A percentile compares a stretch with the other conserved stretches of the same genome.
Conservation (phyloP, 2,329 filamentous ascomycete species). For the Helminthosporium solani region DNA sequence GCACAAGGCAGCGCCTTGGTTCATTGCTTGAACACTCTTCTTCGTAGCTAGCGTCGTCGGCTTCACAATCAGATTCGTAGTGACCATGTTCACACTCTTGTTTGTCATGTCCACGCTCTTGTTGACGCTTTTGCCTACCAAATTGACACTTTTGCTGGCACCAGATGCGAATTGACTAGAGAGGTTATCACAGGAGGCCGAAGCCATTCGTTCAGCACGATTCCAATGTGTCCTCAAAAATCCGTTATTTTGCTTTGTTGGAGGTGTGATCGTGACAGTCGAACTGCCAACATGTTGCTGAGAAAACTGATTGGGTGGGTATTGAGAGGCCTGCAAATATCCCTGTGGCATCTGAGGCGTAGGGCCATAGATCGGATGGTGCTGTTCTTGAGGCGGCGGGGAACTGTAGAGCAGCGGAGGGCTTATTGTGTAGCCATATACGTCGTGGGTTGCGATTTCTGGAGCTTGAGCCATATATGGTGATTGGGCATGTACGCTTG, state of each 20-base stretch:
- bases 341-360: conserved; percentile 19
- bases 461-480: background rate
- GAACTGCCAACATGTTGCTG: conserved; percentile 23
- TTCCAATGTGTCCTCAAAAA: conserved; percentile 31
- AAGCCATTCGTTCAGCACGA: conserved; percentile 30
- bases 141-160: conserved; percentile 21
- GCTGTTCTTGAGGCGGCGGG: conserved; percentile 2
- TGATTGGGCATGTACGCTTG: conserved; percentile 14
- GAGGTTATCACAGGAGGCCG: conserved; percentile 32
- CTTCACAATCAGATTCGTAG: conserved; percentile 31
- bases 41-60: conserved; percentile 31
- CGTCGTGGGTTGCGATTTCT: conserved; percentile 14
- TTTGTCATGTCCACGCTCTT: conserved; percentile 12
- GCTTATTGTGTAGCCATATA: conserved; percentile 10
- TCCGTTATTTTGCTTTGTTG: conserved; percentile 20
- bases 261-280: conserved; percentile 19
- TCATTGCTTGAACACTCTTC: conserved; percentile 41
- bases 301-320: conserved; percentile 16
- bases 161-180: conserved; percentile 20
- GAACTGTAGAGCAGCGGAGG: background rate
- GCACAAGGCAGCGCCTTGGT: conserved; percentile 49
- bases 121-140: conserved; percentile 15
- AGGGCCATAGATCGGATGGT: conserved; percentile 22
- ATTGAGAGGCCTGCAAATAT: conserved; percentile 16
- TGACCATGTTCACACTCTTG: conserved; percentile 24